Base-by-base conservation (phyloP, 306 rosid genomes). In the Arachis hypogaea region DNA sequence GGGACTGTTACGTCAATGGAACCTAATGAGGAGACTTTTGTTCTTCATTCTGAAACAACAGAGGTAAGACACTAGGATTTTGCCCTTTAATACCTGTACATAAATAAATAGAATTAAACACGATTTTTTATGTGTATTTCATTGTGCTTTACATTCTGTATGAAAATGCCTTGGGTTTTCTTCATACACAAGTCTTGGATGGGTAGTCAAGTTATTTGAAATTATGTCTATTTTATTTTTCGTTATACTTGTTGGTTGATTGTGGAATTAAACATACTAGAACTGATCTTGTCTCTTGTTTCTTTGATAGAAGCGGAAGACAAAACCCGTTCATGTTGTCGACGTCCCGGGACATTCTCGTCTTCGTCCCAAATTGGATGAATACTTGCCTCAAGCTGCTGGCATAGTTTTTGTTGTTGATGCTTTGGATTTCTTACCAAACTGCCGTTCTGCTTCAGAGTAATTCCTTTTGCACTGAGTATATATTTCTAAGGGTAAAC, bases 281-380 rank as follows among this genome's bases (percentile, higher is more conserved):
- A 56, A 62, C 64, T 41, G 54, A 69, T 63, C 9, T 7, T 65
- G 65, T 42, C 71, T 69, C 55, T 44, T 55, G 30, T 71, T 73
- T 59, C 52, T 62, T 77, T 65, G 42, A 76, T 84, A 89, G 97
- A 91, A 82, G 81, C 82, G 87, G 16, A 93, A 89, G 87, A 44
- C 79, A 72, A 93, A 89, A 69, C 91, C 96, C 54, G 81, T 93
- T 81, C 92, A 85, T 82, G 55, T 91, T 85, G 89, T 93, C 72
- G 96, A 93, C 84, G 92, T 91, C 78, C 96, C 98, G 16, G 98
- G 98, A 57, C 97, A 93, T 88, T 91, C 96, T 80, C 96, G 97
- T 64, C 98, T 93, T 78, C 88, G 86, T 49, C 86, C 93, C 79
- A 93, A 89, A 79, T 84, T 93, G 71, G 97, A 93, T 71, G 97